Evolutionary conservation across 495 filamentous ascomycete species (phyloP), one percentile per base, ranked within the genome.

Genomic region (Penicillium argentinense): DNA sequence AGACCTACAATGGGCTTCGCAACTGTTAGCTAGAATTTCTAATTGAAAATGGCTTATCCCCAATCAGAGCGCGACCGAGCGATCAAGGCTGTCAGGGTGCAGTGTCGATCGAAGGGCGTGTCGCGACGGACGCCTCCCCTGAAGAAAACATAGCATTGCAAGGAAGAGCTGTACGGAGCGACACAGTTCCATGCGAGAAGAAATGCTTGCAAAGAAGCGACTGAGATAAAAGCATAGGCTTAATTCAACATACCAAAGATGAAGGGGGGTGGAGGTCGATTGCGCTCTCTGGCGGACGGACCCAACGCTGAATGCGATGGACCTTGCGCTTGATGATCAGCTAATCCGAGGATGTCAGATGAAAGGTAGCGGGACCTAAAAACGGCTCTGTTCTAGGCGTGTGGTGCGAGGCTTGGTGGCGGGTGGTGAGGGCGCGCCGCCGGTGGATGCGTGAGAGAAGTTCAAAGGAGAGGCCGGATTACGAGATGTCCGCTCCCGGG

Each of bases 41-140:
- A 22, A 30, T 18, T 13, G 30, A 36, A 28, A 23, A n/a, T 3
- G 12, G 26, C 19, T 24, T 25, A 12, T 28, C 25, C 12, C 11
- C 16, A 16, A 39, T 47, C n/a, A 39, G 45, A 45, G 41, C 43
- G 54, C 58, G 48, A 58, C 42, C 33, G 40, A 46, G 57, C 42
- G 41, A 26, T 40, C 21, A 42, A 22, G 18, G 25, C 29, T 22
- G 34, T 25, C 17, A n/a, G 19, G 28, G 9, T 40, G 45, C 39
- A 41, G 14, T 37, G 42, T 34, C 29, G 50, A 47, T 53, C 37
- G 44, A 47, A 45, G 39, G 34, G 45, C 47, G 51, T 53, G 53
- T 57, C 62, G 62, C 54, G 54, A 60, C 51, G 45, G 50, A 41
- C 51, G 54, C 51, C 56, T 56, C 39, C 25, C 39, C 30, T 39